phyloP scores from a whole-genome alignment of 306 rosid species.

The Delonix regia region DNA sequence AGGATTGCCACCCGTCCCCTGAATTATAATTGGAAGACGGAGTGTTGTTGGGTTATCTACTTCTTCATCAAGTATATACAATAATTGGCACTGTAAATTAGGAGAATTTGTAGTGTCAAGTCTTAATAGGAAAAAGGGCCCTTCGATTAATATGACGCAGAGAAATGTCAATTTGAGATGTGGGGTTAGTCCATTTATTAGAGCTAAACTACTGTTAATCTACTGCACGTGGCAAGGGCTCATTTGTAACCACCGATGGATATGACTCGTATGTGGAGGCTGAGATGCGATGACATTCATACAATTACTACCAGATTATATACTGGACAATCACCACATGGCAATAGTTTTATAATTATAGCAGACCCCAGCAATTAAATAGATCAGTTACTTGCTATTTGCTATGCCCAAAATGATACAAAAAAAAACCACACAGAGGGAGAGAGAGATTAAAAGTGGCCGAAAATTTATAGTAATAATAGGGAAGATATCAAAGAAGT shows the following conservation, averaged over 20 bases:
- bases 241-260: constrained; percentile 20
- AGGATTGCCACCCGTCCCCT: not conserved
- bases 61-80: not conserved
- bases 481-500: constrained; percentile 27
- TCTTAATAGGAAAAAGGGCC: constrained; percentile 8
- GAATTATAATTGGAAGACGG: not conserved
- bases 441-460: constrained; percentile 17
- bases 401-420: not conserved
- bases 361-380: constrained; percentile 32
- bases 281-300: constrained; percentile 27
- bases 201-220: constrained; percentile 22
- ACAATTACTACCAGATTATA: constrained; percentile 43
- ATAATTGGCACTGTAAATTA: constrained; percentile 29
- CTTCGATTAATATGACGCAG: constrained; percentile 22
- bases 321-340: constrained; percentile 21
- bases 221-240: constrained; percentile 41
- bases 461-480: not conserved
- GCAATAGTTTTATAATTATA: not conserved
- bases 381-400: not conserved
- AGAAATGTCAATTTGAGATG: constrained; percentile 34
- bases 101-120: constrained; percentile 30
- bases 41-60: not conserved
- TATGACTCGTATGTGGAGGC: not conserved
- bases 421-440: not conserved
- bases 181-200: constrained; percentile 56